Evolutionary conservation across 768 basidiomycete species (phyloP).

Genomic region (Lactarius sp.): DNA sequence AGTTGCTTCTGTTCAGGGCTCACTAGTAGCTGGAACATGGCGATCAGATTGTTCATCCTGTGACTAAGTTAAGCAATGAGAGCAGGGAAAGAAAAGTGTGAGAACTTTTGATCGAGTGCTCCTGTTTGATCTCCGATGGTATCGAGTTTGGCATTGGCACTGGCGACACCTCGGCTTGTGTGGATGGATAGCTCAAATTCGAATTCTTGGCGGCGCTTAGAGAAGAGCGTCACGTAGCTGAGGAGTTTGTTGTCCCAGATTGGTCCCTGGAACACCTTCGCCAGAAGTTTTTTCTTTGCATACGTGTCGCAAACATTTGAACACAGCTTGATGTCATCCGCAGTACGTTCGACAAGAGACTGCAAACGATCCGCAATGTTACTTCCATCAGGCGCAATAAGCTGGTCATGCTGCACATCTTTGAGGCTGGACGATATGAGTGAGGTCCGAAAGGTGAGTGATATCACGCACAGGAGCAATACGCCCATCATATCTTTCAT

Average conservation of each 20-base stretch:
- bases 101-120: conserved; percentile 23
- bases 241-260: conserved; percentile 31
- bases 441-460: neutral
- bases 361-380: conserved; percentile 36
- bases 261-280: conserved; percentile 30
- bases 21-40: conserved; percentile 19
- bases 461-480: conserved; percentile 7
- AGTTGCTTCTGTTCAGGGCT: conserved; percentile 21
- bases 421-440: conserved; percentile 31
- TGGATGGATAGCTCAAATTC: conserved; percentile 32
- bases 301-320: conserved; percentile 35
- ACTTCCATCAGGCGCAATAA: conserved; percentile 32
- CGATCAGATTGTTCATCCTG: conserved; percentile 23
- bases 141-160: conserved; percentile 17
- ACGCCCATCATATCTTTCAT: conserved; percentile 47
- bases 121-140: neutral
- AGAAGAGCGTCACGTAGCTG: conserved; percentile 28
- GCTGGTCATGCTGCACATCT: conserved; percentile 31
- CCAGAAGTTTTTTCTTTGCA: conserved; percentile 30
- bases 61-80: neutral
- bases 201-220: conserved; percentile 28
- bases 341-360: conserved; percentile 29
- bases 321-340: conserved; percentile 33
- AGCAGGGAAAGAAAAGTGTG: neutral
- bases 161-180: conserved; percentile 20